A percentile compares a stretch with the other conserved stretches of the same genome.
Conservation (phyloP, 1,284 basidiomycete genomes). For the Ceratobasidium sp. region DNA sequence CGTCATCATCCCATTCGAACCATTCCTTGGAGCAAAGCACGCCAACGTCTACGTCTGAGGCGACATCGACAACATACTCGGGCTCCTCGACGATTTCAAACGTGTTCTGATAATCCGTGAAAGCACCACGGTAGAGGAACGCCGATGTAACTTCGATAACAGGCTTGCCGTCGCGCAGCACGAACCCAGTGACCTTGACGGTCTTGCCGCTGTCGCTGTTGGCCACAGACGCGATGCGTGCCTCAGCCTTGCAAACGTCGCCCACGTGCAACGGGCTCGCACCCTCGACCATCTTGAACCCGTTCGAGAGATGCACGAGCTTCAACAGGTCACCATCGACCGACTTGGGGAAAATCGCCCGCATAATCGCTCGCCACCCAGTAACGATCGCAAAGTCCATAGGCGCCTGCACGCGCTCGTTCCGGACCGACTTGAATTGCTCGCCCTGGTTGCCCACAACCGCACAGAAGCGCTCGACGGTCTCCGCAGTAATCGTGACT, state of each 20-base stretch:
- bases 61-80: conserved; percentile 84
- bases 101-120: conserved; percentile 93
- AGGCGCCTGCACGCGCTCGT: conserved; percentile 80
- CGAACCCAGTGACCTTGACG: conserved; percentile 90
- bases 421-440: conserved; percentile 83
- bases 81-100: conserved; percentile 93
- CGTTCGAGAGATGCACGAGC: conserved; percentile 96
- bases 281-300: conserved; percentile 88
- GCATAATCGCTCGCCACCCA: conserved; percentile 98
- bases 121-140: conserved; percentile 96
- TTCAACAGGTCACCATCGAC: conserved; percentile 95
- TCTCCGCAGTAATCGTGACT: conserved; percentile 77
- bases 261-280: conserved; percentile 82
- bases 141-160: conserved; percentile 95
- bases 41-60: conserved; percentile 83
- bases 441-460: conserved; percentile 95
- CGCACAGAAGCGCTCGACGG: conserved; percentile 90
- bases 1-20: conserved; percentile 94
- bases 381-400: conserved; percentile 99
- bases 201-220: conserved; percentile 94
- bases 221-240: conserved; percentile 87
- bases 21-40: conserved; percentile 96
- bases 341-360: conserved; percentile 90
- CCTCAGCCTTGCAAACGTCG: conserved; percentile 91
- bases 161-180: conserved; percentile 77